Conservation (phyloP, 208 protist genomes). For the Acanthamoeba healyi region DNA sequence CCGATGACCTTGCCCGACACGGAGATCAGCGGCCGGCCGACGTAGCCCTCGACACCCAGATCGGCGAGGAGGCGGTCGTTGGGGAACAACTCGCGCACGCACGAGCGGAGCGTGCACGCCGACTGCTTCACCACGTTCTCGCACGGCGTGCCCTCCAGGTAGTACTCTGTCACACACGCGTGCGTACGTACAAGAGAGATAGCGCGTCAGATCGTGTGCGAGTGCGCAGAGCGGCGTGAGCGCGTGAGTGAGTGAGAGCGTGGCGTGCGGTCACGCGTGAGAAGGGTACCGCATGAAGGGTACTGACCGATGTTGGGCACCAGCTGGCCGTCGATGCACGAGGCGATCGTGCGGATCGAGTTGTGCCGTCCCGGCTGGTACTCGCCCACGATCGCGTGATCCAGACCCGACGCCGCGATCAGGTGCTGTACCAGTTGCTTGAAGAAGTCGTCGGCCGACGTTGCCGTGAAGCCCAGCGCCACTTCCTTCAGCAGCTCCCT, state of each 20-base stretch:
- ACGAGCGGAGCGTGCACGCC: neutral
- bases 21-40: slow-evolving; percentile 42
- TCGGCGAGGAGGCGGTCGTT: slow-evolving; percentile 2
- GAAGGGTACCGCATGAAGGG: neutral
- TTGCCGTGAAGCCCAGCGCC: slow-evolving; percentile 26
- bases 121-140: slow-evolving; percentile 23
- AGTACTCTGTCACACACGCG: slow-evolving; percentile 10
- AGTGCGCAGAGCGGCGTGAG: too few species aligned
- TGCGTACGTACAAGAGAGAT: too few species aligned
- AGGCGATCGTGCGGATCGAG: slow-evolving; percentile 41
- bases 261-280: neutral
- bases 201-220: too few species aligned
- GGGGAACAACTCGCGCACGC: slow-evolving; percentile 5
- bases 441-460: slow-evolving; percentile 65
- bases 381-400: slow-evolving; percentile 63
- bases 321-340: slow-evolving; percentile 15
- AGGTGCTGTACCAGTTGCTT: slow-evolving; percentile 33
- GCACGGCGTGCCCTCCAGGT: slow-evolving; percentile 31
- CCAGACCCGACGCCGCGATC: neutral
- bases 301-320: slow-evolving; percentile 22
- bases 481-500: slow-evolving; percentile 22
- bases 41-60: slow-evolving; percentile 57
- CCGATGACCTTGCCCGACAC: slow-evolving; percentile 48
- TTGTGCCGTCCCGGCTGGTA: neutral
- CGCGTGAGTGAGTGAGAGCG: neutral